Evolutionary conservation across 2,329 filamentous ascomycete genomes (phyloP).

Genomic region (Colletotrichum eremochloae): DNA sequence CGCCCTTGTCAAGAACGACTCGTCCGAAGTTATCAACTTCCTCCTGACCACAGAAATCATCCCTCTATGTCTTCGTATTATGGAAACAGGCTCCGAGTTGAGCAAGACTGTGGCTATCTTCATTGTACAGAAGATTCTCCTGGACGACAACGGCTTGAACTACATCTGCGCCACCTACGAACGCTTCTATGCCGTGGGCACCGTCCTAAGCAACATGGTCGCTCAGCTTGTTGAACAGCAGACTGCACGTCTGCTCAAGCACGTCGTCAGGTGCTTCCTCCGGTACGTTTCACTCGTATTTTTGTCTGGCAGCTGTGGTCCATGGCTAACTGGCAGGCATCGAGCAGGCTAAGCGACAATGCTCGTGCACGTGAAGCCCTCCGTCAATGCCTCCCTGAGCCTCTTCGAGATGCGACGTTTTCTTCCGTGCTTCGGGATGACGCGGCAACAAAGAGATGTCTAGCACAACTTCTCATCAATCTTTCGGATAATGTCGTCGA

Average conservation of each 20-base stretch:
- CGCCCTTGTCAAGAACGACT: slow-evolving; percentile 98
- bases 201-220: slow-evolving; percentile 98
- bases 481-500: slow-evolving; percentile 88
- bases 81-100: slow-evolving; percentile 98
- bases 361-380: slow-evolving; percentile 94
- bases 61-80: slow-evolving; percentile 95
- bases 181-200: slow-evolving; percentile 97
- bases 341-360: slow-evolving; percentile 89
- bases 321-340: slow-evolving; percentile 1
- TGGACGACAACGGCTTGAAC: slow-evolving; percentile 95
- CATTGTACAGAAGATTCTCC: slow-evolving; percentile 98
- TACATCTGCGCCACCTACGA: slow-evolving; percentile 99
- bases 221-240: slow-evolving; percentile 97
- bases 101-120: slow-evolving; percentile 99
- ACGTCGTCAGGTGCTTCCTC: slow-evolving; percentile 96
- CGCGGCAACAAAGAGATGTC: slow-evolving; percentile 95
- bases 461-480: slow-evolving; percentile 97
- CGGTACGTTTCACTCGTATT: slow-evolving; percentile 69
- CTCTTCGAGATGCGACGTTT: slow-evolving; percentile 98
- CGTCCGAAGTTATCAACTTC: slow-evolving; percentile 98
- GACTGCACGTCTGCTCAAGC: slow-evolving; percentile 94
- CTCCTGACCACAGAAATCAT: slow-evolving; percentile 98
- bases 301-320: neutral
- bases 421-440: slow-evolving; percentile 96
- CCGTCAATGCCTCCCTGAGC: slow-evolving; percentile 95